A percentile compares a stretch with the other conserved stretches of the same genome.
These are phyloP conservation scores for Auricularia cornea DNA, from an alignment of 768 basidiomycete genomes.

Conservation along the genomic window DNA sequence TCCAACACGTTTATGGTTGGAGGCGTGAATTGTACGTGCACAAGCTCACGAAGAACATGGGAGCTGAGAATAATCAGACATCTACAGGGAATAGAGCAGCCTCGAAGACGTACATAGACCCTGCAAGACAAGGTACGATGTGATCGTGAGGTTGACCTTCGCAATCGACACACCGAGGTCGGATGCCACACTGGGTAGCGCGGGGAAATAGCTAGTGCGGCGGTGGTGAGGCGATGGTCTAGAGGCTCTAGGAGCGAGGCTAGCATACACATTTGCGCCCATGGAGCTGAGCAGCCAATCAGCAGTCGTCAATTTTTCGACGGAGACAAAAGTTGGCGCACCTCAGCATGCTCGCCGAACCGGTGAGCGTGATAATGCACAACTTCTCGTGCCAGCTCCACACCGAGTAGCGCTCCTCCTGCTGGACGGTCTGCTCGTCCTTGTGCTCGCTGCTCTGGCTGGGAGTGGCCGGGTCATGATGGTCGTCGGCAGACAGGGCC, in stretches of 20 bases:
- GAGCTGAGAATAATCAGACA: constrained; percentile 22
- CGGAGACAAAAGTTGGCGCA: constrained; percentile 9
- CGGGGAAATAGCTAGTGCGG: constrained; percentile 27
- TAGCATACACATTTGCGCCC: background rate
- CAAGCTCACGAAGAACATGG: constrained; percentile 41
- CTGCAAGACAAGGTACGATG: constrained; percentile 37
- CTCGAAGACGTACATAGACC: constrained; percentile 39
- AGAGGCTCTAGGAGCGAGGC: too few relatives aligned
- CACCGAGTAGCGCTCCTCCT: constrained; percentile 1
- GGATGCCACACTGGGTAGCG: constrained; percentile 58
- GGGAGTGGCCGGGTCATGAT: background rate
- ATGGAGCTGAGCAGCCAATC: background rate
- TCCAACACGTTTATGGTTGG: too few relatives aligned
- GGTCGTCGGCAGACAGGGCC: background rate
- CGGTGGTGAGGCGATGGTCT: too few relatives aligned
- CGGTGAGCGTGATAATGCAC: constrained; percentile 7
- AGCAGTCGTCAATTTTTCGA: constrained; percentile 7
- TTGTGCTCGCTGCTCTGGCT: background rate
- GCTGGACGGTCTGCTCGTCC: background rate
- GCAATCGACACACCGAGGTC: constrained; percentile 61
- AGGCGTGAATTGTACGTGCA: too few relatives aligned
- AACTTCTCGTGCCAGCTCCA: constrained; percentile 8
- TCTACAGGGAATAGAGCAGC: background rate
- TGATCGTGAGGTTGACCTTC: constrained; percentile 59
- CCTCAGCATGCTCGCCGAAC: constrained; percentile 7